Base-by-base conservation (phyloP, 1,284 basidiomycete genomes). In the Laetiporus sulphureus region DNA sequence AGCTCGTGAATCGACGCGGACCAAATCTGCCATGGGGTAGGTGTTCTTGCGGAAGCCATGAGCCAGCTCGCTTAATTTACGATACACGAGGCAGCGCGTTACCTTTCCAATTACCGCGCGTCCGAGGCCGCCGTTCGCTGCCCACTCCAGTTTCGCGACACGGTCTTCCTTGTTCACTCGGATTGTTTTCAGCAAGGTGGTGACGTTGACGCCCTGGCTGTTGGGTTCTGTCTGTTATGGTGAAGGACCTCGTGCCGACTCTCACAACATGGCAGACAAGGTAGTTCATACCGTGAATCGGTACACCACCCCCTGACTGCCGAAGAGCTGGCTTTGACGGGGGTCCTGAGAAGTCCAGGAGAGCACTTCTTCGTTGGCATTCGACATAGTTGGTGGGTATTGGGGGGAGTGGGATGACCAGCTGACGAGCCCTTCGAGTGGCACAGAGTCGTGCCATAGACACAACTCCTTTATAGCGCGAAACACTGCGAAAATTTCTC, bases 261-360 rank as follows among this genome's bases (percentile, higher is more conserved):
- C n/a, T n/a, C n/a, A 32, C 35, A 42, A 33, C 42, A 36, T 38
- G 41, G 32, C 21, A 36, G 33, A 32, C 33, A 40, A 47, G 49
- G 45, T 32, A 20, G 42, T 43, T 54, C 66, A 50, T 56, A 85
- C 84, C 61, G 81, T 73, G 66, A 90, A 89, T 54, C 85, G 83
- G 65, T 90, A 91, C 50, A 84, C 67, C 42, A 85, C 71, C 45
- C 85, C 86, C 74, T 77, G 86, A 29, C 76, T 73, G 56, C 83
- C 85, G 66, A 88, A 90, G 48, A 91, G 72, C 46, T 76, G 69
- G 53, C 87, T 89, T 61, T 88, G 79, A 40, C 83, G 80, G 54
- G 83, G 82, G 63, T 90, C 86, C 55, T 82, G 77, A 63, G 82
- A 86, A 36, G 87, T 89, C 86, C 86, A 90, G 44, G 79, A 86